Conservation (phyloP, 73 alveolate genomes). For the Paramecium pentaurelia region DNA sequence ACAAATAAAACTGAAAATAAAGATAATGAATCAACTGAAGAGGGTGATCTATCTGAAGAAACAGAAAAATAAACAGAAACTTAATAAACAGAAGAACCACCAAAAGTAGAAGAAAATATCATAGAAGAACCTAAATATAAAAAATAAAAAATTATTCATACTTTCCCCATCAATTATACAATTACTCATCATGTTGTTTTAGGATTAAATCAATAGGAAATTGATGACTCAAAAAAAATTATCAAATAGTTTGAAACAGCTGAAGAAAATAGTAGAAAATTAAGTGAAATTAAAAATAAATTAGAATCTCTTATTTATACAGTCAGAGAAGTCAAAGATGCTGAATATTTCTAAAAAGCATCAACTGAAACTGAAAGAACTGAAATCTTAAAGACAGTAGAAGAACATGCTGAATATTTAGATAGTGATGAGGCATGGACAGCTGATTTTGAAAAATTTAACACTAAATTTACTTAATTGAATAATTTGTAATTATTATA, state of each 20-base stretch:
- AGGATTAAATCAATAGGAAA: conserved; percentile 17
- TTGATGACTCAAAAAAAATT: conserved; percentile 30
- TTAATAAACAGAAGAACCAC: conserved; percentile 11
- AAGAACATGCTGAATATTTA: conserved; percentile 32
- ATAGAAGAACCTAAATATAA: conserved; percentile 33
- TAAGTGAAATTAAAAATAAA: conserved; percentile 62
- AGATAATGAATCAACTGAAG: background rate
- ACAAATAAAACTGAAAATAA: background rate
- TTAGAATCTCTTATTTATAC: conserved; percentile 60
- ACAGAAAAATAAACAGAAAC: conserved; percentile 23
- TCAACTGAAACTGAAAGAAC: conserved; percentile 61
- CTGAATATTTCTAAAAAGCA: conserved; percentile 36
- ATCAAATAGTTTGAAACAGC: conserved; percentile 31
- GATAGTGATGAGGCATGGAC: conserved; percentile 58
- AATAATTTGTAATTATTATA: background rate
- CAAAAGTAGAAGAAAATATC: background rate
- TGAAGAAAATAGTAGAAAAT: conserved; percentile 51
- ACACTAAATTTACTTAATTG: background rate
- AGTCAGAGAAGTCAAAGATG: conserved; percentile 61
- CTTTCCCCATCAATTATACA: conserved; percentile 25
- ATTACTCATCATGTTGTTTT: background rate
- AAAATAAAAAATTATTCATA: conserved; percentile 35
- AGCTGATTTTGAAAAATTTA: conserved; percentile 42
- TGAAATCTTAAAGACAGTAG: background rate
- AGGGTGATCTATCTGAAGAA: conserved; percentile 39